phyloP scores from a whole-genome alignment of 768 basidiomycete genomes.

The Butyriboletus loyo region DNA sequence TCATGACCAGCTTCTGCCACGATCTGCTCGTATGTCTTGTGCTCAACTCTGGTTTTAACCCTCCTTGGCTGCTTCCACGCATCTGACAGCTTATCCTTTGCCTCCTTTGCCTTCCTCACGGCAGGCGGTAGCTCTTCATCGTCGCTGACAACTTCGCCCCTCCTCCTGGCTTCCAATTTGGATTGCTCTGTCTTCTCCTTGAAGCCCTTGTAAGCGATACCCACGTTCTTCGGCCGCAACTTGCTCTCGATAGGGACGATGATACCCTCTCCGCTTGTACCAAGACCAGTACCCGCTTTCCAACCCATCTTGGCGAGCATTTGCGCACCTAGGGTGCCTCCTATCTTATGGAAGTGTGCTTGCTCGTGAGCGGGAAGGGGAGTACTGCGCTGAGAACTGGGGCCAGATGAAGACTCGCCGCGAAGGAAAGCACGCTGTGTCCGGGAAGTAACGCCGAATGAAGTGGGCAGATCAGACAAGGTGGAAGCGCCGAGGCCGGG shows the following conservation, averaged over 20 bases:
- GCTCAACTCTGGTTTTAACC: slow-evolving; percentile 79
- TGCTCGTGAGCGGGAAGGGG: slow-evolving; percentile 63
- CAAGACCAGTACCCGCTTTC: slow-evolving; percentile 79
- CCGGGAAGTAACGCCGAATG: slow-evolving; percentile 38
- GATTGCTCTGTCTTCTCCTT: slow-evolving; percentile 86
- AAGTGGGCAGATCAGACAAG: slow-evolving; percentile 30
- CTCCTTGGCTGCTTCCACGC: slow-evolving; percentile 87
- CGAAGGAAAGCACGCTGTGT: slow-evolving; percentile 56
- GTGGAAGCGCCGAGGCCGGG: slow-evolving; percentile 26
- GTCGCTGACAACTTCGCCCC: slow-evolving; percentile 72
- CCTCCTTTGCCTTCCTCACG: slow-evolving; percentile 43
- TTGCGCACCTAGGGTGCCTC: slow-evolving; percentile 77
- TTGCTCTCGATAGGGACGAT: slow-evolving; percentile 86
- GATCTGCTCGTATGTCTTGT: slow-evolving; percentile 97
- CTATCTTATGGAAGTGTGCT: slow-evolving; percentile 80
- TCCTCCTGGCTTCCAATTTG: slow-evolving; percentile 71
- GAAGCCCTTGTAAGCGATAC: slow-evolving; percentile 85
- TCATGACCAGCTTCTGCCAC: slow-evolving; percentile 81
- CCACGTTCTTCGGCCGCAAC: slow-evolving; percentile 79
- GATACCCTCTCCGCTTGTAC: slow-evolving; percentile 73
- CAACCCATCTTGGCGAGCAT: slow-evolving; percentile 97
- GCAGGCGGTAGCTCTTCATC: slow-evolving; percentile 47
- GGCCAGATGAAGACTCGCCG: slow-evolving; percentile 38
- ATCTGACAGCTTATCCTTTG: slow-evolving; percentile 65
- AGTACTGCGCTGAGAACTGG: slow-evolving; percentile 42